Evolutionary conservation across 371 early-diverging fungal species (phyloP), one percentile per base, ranked within the genome.

Genomic region (Dinochytrium kinnereticum): DNA sequence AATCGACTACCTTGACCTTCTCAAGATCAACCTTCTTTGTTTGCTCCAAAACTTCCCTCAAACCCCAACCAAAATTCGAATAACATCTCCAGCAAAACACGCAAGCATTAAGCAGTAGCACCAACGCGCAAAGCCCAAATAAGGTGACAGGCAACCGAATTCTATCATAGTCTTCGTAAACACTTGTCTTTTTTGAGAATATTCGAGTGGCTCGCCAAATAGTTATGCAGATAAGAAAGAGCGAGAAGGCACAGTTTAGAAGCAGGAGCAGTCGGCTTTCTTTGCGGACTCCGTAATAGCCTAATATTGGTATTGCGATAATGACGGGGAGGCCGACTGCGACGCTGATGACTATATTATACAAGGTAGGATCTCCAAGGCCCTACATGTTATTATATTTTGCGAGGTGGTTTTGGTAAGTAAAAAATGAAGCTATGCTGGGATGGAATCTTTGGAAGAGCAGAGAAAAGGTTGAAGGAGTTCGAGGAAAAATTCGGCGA

Each of bases 31-130:
- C 53, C 33, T 64, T 49, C 28, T 10, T 10, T 64, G 59, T 30
- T 31, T 75, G 71, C 21, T 65, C 50, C 65, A 75, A 49, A 0
- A 75, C 76, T 33, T 55, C 61, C 71, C 67, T 75, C 59, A 75
- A 37, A 40, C 76, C 76, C 57, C 24, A 49, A 24, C 76, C 76
- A 49, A 71, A 75, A n/a, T 66, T 51, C 57, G 24, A 13, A 51
- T 19, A 39, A 24, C 68, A 66, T 38, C 71, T 38, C 19, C 59
- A 19, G 21, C 64, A 71, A 34, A 26, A 68, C 53, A 68, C 50
- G 33, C 19, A 33, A 30, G 69, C 65, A 21, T 49, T 68, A 19
- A 68, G 2, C 38, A 76, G 37, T 24, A 76, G 34, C 38, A 65
- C 1, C n/a, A 49, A 15, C 19, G 49, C 38, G 13, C 66, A 19